phyloP scores from a whole-genome alignment of 2,329 filamentous ascomycete genomes.

The Whalleya microplaca region DNA sequence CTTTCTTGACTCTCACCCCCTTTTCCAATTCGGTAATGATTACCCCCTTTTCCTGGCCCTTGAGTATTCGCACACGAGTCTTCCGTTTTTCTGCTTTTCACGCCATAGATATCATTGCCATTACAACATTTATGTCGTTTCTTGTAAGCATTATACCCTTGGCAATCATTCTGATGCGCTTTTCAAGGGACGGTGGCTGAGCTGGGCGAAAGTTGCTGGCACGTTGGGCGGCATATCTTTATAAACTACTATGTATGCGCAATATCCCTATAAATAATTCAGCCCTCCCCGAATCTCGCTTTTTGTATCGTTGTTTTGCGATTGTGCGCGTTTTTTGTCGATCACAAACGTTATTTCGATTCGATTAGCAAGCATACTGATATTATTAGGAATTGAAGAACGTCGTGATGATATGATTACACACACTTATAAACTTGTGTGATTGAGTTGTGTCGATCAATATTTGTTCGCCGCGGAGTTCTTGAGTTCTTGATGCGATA shows the following conservation, averaged over 20 bases:
- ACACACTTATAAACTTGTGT: not conserved
- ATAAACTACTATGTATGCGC: not conserved
- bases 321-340: not conserved
- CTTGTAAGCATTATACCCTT: not conserved
- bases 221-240: not conserved
- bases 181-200: slow-evolving; percentile 33
- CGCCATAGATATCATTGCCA: not conserved
- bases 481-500: too few species aligned
- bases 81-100: not conserved
- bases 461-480: too few species aligned
- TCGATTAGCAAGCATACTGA: slow-evolving; percentile 14
- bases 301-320: not conserved
- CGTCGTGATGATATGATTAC: not conserved
- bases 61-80: too few species aligned
- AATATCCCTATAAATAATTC: slow-evolving; percentile 2
- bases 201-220: slow-evolving; percentile 11
- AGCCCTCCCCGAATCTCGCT: not conserved
- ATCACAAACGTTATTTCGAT: not conserved
- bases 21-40: not conserved
- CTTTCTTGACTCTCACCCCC: not conserved
- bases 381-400: slow-evolving; percentile 20
- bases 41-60: not conserved
- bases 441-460: too few species aligned
- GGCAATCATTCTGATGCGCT: slow-evolving; percentile 24
- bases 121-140: not conserved